Conservation (phyloP, 2,329 filamentous ascomycete species). For the Neoscytalidium dimidiatum region DNA sequence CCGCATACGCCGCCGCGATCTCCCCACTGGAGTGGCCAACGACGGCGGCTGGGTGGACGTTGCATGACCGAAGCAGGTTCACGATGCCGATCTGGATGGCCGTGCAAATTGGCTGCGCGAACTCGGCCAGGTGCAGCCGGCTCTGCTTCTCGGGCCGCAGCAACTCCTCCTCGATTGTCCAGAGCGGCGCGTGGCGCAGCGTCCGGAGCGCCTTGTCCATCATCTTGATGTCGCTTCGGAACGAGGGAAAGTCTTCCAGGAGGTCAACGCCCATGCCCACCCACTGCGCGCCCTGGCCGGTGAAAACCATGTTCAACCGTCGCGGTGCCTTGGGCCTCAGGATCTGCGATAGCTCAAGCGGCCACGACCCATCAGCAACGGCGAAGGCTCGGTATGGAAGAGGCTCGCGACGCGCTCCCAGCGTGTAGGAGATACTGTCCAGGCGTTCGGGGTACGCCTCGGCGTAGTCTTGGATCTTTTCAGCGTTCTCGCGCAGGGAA, state of each 20-base stretch:
- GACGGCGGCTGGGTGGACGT: neutral
- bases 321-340: neutral
- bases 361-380: slow-evolving; percentile 11
- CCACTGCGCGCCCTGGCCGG: slow-evolving; percentile 18
- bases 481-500: slow-evolving; percentile 19
- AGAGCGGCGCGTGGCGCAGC: neutral
- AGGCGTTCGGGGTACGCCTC: neutral
- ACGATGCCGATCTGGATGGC: slow-evolving; percentile 19
- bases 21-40: slow-evolving; percentile 21
- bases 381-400: slow-evolving; percentile 17
- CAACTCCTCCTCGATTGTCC: slow-evolving; percentile 15
- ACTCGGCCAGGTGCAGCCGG: slow-evolving; percentile 18
- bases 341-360: neutral
- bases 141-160: neutral
- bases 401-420: slow-evolving; percentile 22
- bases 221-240: neutral
- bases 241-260: neutral
- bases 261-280: slow-evolving; percentile 1
- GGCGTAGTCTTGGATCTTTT: slow-evolving; percentile 10
- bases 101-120: slow-evolving; percentile 20
- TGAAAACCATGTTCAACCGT: slow-evolving; percentile 20
- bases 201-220: neutral
- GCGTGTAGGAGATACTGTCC: slow-evolving; percentile 24
- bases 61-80: neutral
- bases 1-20: slow-evolving; percentile 20